phyloP scores from a whole-genome alignment of 1,284 basidiomycete species.

The Cryptococcus sp. region DNA sequence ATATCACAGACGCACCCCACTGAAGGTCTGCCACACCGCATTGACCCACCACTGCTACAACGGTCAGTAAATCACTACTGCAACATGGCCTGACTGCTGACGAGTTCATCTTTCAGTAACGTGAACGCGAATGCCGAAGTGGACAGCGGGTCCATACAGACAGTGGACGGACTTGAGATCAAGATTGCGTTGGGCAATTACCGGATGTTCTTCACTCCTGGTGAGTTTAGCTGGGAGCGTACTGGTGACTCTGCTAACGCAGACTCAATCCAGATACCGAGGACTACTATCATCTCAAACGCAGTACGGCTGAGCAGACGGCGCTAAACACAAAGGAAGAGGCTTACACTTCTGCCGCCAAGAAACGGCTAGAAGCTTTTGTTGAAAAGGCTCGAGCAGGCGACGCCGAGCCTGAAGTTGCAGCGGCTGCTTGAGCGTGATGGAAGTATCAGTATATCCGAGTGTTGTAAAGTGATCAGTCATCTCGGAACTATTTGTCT shows the following conservation, averaged over 20 bases:
- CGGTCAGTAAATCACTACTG: constrained; percentile 58
- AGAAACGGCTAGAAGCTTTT: constrained; percentile 29
- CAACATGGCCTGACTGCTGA: neutral
- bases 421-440: neutral
- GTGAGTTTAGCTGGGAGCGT: constrained; percentile 20
- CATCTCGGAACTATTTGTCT: too few species aligned
- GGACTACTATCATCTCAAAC: constrained; percentile 44
- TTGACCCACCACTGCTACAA: constrained; percentile 71
- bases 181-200: constrained; percentile 68
- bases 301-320: constrained; percentile 10
- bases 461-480: too few species aligned
- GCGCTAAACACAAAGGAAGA: constrained; percentile 21
- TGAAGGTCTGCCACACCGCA: constrained; percentile 57
- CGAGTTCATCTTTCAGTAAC: constrained; percentile 7
- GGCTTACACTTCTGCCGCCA: constrained; percentile 15
- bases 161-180: constrained; percentile 59
- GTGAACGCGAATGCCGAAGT: constrained; percentile 15
- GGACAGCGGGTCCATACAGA: constrained; percentile 24
- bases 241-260: neutral
- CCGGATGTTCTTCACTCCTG: constrained; percentile 71
- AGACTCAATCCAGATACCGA: constrained; percentile 32
- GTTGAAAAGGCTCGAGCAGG: constrained; percentile 23
- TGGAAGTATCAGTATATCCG: too few species aligned
- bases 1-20: constrained; percentile 52
- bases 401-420: neutral